Evolutionary conservation across 495 filamentous ascomycete species (phyloP), one percentile per base, ranked within the genome.

Genomic region (Neurospora cerealis): DNA sequence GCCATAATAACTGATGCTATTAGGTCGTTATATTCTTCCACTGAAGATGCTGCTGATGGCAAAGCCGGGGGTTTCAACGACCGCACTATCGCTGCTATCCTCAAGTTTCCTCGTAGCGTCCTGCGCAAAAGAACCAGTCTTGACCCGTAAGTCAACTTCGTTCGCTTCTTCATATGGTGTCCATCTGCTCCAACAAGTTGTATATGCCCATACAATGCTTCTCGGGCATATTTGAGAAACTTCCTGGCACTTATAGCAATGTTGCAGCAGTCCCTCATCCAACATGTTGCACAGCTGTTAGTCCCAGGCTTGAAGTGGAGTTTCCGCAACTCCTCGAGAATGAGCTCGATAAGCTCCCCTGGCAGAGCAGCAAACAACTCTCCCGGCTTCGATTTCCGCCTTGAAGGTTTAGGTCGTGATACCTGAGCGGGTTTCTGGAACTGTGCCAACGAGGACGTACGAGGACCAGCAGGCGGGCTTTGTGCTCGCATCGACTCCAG

Each of bases 1-100:
- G 89, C 84, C 91, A 94, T 94, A 38, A 97, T 88, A 37, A 98
- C 82, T 7, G 93, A 93, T 6, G 93, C 92, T 5, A 95, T 85
- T 41, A 92, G 73, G 75, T 95, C 89, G 39, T 92, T 87, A 74
- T 93, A 91, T 71, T 91, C 86, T 69, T 88, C 87, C 77, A 85
- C 73, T 80, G 78, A 87, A 82, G 76, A 72, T 9, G 82, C 79
- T 54, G 83, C 83, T 10, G 82, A 85, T 21, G 89, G 89, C 72
- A 89, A 84, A 13, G 92, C 87, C 2, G 92, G 90, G 19, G 94
- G 87, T 72, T 93, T 93, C 24, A 98, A 83, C 72, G 91, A 91
- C 37, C 87, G 87, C 48, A 97, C 93, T 46, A 91, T 85, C 72
- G 87, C 87, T 70, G 93, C 93, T 76, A 94, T 84, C 69, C 89